Conservation (phyloP, 495 filamentous ascomycete species). For the Hypoxylon fuscum region DNA sequence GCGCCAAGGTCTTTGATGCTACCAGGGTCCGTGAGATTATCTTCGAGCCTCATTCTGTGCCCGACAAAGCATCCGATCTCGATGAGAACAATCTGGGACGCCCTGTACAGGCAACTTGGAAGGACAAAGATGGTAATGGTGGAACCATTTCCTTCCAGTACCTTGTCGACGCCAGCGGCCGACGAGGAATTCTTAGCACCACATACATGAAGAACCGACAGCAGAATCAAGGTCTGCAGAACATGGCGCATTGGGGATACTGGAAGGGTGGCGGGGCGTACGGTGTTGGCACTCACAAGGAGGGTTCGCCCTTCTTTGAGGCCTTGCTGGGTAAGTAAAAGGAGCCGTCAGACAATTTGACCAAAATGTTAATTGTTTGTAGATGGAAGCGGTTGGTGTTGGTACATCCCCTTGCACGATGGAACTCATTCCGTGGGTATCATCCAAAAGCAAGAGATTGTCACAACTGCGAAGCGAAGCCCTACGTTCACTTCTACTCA, state of each 20-base stretch:
- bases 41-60: constrained; percentile 35
- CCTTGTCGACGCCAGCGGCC: constrained; percentile 57
- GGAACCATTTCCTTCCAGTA: constrained; percentile 56
- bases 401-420: constrained; percentile 58
- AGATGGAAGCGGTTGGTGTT: constrained; percentile 57
- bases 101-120: constrained; percentile 58
- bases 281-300: constrained; percentile 41
- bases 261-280: constrained; percentile 47
- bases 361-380: not conserved
- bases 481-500: too few relatives aligned
- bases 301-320: constrained; percentile 53
- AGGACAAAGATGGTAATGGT: constrained; percentile 51
- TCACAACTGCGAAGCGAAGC: constrained; percentile 43
- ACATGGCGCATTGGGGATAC: constrained; percentile 58
- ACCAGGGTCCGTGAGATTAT: constrained; percentile 53
- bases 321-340: constrained; percentile 43
- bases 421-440: constrained; percentile 54
- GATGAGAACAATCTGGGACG: constrained; percentile 45
- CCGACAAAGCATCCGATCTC: not conserved
- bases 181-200: constrained; percentile 50
- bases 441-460: constrained; percentile 49
- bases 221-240: constrained; percentile 52
- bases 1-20: constrained; percentile 58
- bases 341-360: not conserved
- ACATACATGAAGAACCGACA: constrained; percentile 57